Evolutionary conservation across 805 yeast genomes (phyloP).

Genomic region (Saturnispora hagleri): DNA sequence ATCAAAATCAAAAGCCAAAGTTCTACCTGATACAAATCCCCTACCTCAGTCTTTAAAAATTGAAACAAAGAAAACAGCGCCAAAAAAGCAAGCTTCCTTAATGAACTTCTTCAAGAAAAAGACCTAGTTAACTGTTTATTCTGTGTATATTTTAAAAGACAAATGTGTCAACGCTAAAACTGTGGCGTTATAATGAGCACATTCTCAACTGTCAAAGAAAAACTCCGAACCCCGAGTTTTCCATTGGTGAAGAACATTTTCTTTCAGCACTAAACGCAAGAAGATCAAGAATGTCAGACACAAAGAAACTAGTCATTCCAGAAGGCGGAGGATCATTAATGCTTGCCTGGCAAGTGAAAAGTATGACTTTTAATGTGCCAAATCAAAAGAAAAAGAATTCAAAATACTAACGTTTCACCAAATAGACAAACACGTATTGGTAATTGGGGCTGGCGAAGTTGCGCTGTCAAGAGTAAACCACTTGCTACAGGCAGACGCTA

Average conservation of each 20-base stretch:
- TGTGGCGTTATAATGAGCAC: not conserved
- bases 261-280: not conserved
- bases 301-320: constrained; percentile 9
- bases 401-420: not conserved
- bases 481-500: constrained; percentile 60
- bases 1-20: not conserved
- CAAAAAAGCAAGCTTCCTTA: constrained; percentile 22
- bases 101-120: constrained; percentile 28
- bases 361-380: constrained; percentile 26
- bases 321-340: constrained; percentile 46
- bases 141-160: not conserved
- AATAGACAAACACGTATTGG: constrained; percentile 48
- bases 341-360: constrained; percentile 66
- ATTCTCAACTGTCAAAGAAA: not conserved
- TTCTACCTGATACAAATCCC: constrained; percentile 4
- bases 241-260: not conserved
- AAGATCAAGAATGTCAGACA: not conserved
- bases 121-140: not conserved
- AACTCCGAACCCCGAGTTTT: constrained; percentile 1
- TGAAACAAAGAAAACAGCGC: not conserved
- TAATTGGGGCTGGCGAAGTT: constrained; percentile 74
- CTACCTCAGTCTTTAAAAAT: not conserved
- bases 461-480: constrained; percentile 64
- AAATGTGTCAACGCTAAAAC: not conserved
- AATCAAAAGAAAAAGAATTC: not conserved